phyloP scores from a whole-genome alignment of 352 stramenopile species.

The Peronospora destructor region DNA sequence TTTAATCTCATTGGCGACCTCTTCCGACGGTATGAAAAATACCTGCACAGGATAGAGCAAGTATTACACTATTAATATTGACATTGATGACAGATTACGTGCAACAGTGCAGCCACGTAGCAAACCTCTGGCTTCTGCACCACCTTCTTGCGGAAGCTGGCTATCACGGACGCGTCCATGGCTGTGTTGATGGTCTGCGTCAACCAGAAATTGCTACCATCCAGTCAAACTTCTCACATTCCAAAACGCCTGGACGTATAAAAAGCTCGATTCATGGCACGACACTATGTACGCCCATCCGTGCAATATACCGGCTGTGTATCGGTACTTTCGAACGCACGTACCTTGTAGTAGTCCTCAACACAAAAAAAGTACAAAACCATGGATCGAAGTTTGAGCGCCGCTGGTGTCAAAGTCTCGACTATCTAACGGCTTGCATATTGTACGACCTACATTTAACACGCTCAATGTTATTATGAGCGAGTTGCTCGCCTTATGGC shows the following conservation, averaged over 20 bases:
- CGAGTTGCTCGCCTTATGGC: constrained; percentile 52
- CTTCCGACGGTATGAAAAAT: constrained; percentile 72
- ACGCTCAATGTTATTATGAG: constrained; percentile 62
- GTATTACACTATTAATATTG: not conserved
- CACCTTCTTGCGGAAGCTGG: constrained; percentile 61
- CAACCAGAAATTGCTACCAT: constrained; percentile 31
- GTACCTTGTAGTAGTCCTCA: too few species aligned
- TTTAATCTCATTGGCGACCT: constrained; percentile 58
- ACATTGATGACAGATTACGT: not conserved
- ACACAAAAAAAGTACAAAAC: too few species aligned
- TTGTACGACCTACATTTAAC: constrained; percentile 52
- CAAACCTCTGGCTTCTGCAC: constrained; percentile 63
- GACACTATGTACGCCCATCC: not conserved
- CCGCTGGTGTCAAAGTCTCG: constrained; percentile 38
- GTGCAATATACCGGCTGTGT: not conserved
- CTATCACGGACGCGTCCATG: constrained; percentile 58
- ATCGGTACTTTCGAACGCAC: not conserved
- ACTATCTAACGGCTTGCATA: constrained; percentile 34
- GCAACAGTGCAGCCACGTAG: not conserved
- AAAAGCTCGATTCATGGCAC: not conserved
- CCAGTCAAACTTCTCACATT: constrained; percentile 20
- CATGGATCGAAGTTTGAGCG: too few species aligned
- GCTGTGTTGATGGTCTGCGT: constrained; percentile 11
- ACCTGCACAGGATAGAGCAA: constrained; percentile 28
- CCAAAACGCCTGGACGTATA: not conserved